These are phyloP conservation scores for Chalara sp. DNA, from an alignment of 2,329 filamentous ascomycete species.

Conservation along the genomic window DNA sequence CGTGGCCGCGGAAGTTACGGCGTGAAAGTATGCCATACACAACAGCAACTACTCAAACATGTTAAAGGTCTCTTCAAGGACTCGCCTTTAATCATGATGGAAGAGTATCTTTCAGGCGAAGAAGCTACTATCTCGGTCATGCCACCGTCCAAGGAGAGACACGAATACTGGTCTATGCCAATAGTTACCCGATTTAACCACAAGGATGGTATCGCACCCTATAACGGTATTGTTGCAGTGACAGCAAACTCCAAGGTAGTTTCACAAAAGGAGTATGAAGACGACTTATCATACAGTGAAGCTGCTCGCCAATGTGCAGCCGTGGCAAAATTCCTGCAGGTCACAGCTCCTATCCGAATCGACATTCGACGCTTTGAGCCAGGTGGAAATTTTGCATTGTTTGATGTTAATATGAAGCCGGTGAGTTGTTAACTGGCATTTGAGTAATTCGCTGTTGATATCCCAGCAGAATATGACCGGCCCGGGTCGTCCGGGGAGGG, in stretches of 20 bases:
- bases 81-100: conserved; percentile 34
- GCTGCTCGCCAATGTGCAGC: conserved; percentile 33
- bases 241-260: conserved; percentile 39
- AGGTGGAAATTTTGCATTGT: conserved; percentile 35
- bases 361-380: conserved; percentile 35
- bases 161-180: conserved; percentile 36
- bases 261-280: conserved; percentile 22
- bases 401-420: conserved; percentile 47
- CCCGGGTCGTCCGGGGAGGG: conserved; percentile 38
- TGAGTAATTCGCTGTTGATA: no score
- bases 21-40: conserved; percentile 37
- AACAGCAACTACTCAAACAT: conserved; percentile 29
- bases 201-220: conserved; percentile 38
- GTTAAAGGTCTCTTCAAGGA: conserved; percentile 29
- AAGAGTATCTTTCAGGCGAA: conserved; percentile 40
- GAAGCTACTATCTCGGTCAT: conserved; percentile 46
- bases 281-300: conserved; percentile 26
- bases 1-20: conserved; percentile 42
- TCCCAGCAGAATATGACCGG: conserved; percentile 35
- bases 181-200: conserved; percentile 42
- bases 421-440: conserved; percentile 24
- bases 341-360: conserved; percentile 39
- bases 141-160: conserved; percentile 32
- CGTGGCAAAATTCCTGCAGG: conserved; percentile 32
- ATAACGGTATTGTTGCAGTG: conserved; percentile 41